These are phyloP conservation scores for Phytophthora kernoviae DNA, from an alignment of 352 stramenopile genomes.

Conservation along the genomic window DNA sequence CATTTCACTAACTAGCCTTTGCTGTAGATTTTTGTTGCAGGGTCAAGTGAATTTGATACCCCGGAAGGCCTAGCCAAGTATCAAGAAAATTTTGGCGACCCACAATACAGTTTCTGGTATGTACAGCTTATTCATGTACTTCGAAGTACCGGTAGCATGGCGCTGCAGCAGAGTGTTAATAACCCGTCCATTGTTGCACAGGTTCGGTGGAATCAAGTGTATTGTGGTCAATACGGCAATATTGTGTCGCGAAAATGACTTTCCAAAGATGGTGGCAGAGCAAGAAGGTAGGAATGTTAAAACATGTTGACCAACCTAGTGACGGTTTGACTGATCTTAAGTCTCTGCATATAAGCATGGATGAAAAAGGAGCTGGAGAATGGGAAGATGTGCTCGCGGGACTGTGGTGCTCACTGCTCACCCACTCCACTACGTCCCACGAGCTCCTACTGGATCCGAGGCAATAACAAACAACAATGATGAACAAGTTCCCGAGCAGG, in stretches of 20 bases:
- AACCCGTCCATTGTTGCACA: constrained; percentile 15
- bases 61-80: constrained; percentile 37
- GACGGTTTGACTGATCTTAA: background rate
- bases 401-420: constrained; percentile 66
- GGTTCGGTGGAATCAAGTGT: constrained; percentile 80
- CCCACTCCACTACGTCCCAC: constrained; percentile 16
- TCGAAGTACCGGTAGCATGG: background rate
- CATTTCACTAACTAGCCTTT: constrained; percentile 2
- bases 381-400: constrained; percentile 74
- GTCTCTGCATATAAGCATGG: constrained; percentile 53
- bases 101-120: constrained; percentile 81
- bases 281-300: constrained; percentile 55
- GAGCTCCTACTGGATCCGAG: background rate
- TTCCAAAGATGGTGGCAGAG: constrained; percentile 34
- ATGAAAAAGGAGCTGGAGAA: constrained; percentile 79
- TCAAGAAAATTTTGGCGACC: constrained; percentile 61
- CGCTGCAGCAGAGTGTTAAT: too few species aligned
- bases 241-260: constrained; percentile 29
- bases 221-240: constrained; percentile 75
- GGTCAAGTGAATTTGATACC: constrained; percentile 25
- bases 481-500: constrained; percentile 24
- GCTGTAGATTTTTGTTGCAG: constrained; percentile 58
- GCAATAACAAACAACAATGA: constrained; percentile 21
- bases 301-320: background rate
- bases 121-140: constrained; percentile 6